Conservation (phyloP, 352 stramenopile species). For the Blastocystis sp. region DNA sequence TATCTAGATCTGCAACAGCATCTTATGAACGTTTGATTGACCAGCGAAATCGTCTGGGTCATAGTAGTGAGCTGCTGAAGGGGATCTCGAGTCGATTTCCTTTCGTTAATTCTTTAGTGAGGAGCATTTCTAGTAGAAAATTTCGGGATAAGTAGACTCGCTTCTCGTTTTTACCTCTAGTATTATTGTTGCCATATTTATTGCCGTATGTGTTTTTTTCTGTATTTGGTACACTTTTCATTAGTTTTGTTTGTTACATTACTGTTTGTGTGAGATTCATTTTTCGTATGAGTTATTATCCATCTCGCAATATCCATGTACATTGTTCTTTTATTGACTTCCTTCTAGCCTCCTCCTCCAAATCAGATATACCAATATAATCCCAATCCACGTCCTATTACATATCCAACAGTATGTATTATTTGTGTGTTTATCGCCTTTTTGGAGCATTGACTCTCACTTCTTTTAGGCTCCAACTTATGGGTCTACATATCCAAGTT, state of each 20-base stretch:
- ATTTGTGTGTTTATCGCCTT: background rate
- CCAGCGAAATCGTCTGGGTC: background rate
- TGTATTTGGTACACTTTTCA: conserved; percentile 56
- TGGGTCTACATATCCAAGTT: too few species aligned
- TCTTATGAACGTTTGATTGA: background rate
- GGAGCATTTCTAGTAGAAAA: background rate
- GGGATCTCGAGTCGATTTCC: background rate
- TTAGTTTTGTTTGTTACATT: background rate
- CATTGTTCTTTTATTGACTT: background rate
- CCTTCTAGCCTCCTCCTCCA: background rate
- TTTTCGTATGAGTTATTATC: background rate
- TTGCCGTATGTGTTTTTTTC: conserved; percentile 43
- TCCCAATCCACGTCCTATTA: background rate
- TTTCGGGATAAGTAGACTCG: background rate
- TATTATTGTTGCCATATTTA: conserved; percentile 48
- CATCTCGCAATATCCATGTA: too few species aligned
- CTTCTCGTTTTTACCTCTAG: background rate
- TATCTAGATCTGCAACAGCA: background rate
- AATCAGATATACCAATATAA: background rate
- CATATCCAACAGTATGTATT: background rate
- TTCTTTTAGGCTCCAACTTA: background rate
- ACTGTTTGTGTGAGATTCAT: background rate
- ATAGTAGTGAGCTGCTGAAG: background rate
- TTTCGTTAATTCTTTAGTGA: background rate
- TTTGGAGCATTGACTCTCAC: background rate